These are phyloP conservation scores for Candida tetrigidarum DNA, from an alignment of 1,139 yeast genomes.

Conservation along the genomic window DNA sequence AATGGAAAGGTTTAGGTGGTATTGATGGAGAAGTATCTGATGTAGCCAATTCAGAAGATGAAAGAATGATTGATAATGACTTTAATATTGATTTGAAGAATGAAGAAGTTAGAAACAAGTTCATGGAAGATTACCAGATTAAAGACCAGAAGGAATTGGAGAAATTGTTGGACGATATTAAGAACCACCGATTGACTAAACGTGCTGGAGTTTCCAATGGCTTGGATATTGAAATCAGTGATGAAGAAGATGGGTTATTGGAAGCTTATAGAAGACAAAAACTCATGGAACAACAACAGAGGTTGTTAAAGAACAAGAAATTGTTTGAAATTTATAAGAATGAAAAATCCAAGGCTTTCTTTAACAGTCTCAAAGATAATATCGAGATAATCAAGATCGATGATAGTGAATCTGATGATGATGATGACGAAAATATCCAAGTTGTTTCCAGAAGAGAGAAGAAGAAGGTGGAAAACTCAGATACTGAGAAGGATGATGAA, in stretches of 20 bases:
- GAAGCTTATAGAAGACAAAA: conserved; percentile 56
- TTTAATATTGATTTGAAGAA: conserved; percentile 62
- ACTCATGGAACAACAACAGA: conserved; percentile 57
- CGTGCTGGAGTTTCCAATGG: conserved; percentile 51
- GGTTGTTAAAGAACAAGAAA: conserved; percentile 57
- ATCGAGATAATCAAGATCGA: conserved; percentile 26
- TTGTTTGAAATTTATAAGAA: conserved; percentile 48
- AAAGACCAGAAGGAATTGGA: conserved; percentile 74
- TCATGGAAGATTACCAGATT: conserved; percentile 69
- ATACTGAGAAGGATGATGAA: conserved; percentile 29
- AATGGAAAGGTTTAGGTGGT: conserved; percentile 93
- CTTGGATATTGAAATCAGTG: conserved; percentile 67
- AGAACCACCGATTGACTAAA: conserved; percentile 78
- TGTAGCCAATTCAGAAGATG: conserved; percentile 75
- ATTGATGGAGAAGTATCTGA: conserved; percentile 72
- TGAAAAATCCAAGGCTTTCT: conserved; percentile 74
- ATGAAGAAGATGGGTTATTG: conserved; percentile 65
- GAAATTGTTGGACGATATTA: conserved; percentile 77
- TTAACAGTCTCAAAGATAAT: conserved; percentile 66
- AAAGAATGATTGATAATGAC: conserved; percentile 78
- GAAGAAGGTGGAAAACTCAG: conserved; percentile 28
- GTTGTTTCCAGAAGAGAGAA: conserved; percentile 12
- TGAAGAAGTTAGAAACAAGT: conserved; percentile 60
- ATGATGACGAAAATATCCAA: conserved; percentile 17
- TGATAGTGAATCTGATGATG: conserved; percentile 33